Evolutionary conservation across 345 rosid species (phyloP), one percentile per base, ranked within the genome.

Genomic region (Salix arbutifolia): DNA sequence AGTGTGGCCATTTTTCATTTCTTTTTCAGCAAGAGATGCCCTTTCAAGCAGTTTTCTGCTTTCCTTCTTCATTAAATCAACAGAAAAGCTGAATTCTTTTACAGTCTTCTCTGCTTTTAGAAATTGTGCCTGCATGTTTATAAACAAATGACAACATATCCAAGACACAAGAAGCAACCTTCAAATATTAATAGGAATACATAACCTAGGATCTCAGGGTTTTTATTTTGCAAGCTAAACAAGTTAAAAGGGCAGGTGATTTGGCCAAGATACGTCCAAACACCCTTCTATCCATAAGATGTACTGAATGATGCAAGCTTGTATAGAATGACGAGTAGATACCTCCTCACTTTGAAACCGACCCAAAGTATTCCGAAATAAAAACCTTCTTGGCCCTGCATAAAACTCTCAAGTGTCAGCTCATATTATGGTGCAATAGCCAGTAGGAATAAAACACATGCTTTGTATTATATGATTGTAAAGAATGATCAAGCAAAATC

Each of bases 271-370:
- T 33, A 33, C 7, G 37, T 33, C 37, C 37, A 33, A 33, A 33
- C 6, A 33, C 5, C 37, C 37, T 33, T 33, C 37, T 33, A 33
- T 33, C 37, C 37, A 33, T 33, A 33, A 33, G 37, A 33, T 33
- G 23, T 35, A 56, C 6, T 9, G 66, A 26, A 56, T 30, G 4
- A 56, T 76, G 46, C 33, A 70, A 77, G 66, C 74, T 69, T 67
- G 56, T 33, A 12, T 28, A 50, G 73, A 40, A 28, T 74, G 70
- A 64, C 67, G 23, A 62, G 69, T 73, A 71, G 68, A 67, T 83
- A 89, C 99, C 99, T 96, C 99, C 88, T 96, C 98, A 75, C 94
- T 96, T 73, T 84, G 94, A 72, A 93, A 78, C 61, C 94, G 86
- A 42, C 99, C 98, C 23, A 92, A 82, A 19, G 97, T 96, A 66